These are phyloP conservation scores for Suhomyces xylopsoci DNA, from an alignment of 805 yeast genomes.

Conservation along the genomic window DNA sequence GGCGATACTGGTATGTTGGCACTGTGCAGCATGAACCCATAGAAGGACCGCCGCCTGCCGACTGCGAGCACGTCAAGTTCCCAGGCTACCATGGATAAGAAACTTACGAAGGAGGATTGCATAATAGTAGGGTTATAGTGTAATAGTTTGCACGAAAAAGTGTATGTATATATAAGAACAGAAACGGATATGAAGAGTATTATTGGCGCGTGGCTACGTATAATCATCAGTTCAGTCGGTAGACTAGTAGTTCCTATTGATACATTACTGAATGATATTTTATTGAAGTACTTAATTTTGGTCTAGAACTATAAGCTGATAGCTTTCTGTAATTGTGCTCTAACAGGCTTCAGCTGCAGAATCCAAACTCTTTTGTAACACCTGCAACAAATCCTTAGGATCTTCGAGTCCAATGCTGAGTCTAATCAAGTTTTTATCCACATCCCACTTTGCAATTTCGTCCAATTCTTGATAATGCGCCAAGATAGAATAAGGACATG, in stretches of 20 bases:
- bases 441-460: slow-evolving; percentile 77
- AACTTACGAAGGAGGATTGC: not conserved
- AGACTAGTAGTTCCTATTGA: no score
- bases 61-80: slow-evolving; percentile 33
- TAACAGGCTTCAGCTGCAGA: slow-evolving; percentile 20
- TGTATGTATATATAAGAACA: not conserved
- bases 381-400: slow-evolving; percentile 49
- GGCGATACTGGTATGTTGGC: slow-evolving; percentile 64
- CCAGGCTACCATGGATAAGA: slow-evolving; percentile 4
- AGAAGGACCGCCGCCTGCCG: slow-evolving; percentile 49
- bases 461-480: slow-evolving; percentile 84
- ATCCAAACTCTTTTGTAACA: slow-evolving; percentile 53
- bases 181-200: no score
- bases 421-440: slow-evolving; percentile 72
- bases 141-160: no score
- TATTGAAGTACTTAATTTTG: not conserved
- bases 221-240: no score
- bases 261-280: not conserved
- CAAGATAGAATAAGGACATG: slow-evolving; percentile 84
- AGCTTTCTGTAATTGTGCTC: not conserved
- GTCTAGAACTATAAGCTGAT: not conserved
- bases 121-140: not conserved
- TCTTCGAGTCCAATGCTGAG: slow-evolving; percentile 86
- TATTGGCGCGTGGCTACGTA: no score
- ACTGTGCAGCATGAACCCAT: slow-evolving; percentile 44